Percentiles rank a stretch among this genome's conserved stretches.
Conservation (phyloP, 2,329 filamentous ascomycete species). For the Pseudogymnoascus sp. region DNA sequence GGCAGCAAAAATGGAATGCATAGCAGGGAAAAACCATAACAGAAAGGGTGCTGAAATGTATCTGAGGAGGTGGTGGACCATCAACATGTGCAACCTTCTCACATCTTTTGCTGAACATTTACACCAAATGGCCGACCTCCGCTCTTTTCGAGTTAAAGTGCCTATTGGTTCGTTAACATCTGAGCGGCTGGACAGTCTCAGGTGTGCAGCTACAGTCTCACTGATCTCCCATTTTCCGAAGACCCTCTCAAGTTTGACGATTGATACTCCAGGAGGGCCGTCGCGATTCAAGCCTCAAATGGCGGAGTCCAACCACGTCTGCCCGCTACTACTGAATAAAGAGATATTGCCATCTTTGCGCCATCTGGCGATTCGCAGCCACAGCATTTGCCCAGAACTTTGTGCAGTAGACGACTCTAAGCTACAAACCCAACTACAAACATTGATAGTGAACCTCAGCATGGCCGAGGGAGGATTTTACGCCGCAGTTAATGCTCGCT, state of each 20-base stretch:
- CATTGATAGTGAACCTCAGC: background rate
- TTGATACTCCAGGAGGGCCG: slow-evolving; percentile 1
- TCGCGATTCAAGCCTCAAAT: background rate
- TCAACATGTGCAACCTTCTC: slow-evolving; percentile 1
- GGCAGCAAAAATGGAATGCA: background rate
- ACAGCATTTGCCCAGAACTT: background rate
- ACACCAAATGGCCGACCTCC: background rate
- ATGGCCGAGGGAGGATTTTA: background rate
- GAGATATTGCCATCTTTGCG: slow-evolving; percentile 1
- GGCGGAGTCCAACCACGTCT: background rate
- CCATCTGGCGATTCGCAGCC: slow-evolving; percentile 1
- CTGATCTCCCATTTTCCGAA: background rate
- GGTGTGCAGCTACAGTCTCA: background rate
- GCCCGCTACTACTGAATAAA: background rate
- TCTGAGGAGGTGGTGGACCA: background rate
- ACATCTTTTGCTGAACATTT: background rate
- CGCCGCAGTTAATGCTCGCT: background rate
- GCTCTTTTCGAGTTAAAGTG: background rate
- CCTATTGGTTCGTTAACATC: background rate
- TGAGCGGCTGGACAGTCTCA: background rate
- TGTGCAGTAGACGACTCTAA: background rate
- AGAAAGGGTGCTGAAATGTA: background rate
- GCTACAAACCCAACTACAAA: background rate
- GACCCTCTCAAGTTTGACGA: slow-evolving; percentile 5
- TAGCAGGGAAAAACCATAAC: background rate